A percentile compares a stretch with the other conserved stretches of the same genome.
Conservation (phyloP, 441 rosid species). For the Metrosideros polymorpha region DNA sequence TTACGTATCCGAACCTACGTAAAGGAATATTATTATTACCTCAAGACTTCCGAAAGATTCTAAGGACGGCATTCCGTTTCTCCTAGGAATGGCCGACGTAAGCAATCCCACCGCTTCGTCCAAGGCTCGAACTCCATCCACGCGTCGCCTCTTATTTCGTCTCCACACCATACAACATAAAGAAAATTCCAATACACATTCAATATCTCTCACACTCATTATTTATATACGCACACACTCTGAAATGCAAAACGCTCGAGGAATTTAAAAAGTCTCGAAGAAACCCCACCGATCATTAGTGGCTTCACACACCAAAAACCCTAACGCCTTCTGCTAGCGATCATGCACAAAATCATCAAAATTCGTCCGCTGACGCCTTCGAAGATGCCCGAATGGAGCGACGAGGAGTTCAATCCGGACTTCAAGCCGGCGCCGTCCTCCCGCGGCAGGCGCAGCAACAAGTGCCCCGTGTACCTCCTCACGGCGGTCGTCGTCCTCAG, state of each 20-base stretch:
- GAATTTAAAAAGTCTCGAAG: not conserved
- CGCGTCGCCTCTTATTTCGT: not conserved
- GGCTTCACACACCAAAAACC: not conserved
- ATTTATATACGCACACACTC: rapidly evolving
- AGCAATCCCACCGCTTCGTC: not conserved
- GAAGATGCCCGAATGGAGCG: not conserved
- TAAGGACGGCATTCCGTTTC: not conserved
- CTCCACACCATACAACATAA: not conserved
- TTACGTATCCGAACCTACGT: not conserved
- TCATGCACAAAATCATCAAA: not conserved
- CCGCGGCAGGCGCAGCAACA: not conserved
- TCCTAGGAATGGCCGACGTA: not conserved
- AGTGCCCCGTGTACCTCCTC: not conserved
- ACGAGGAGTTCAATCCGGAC: not conserved
- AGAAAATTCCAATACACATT: not conserved
- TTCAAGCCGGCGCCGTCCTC: not conserved
- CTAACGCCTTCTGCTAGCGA: not conserved
- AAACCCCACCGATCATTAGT: not conserved
- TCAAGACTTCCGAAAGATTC: not conserved
- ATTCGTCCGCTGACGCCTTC: not conserved
- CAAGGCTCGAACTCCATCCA: not conserved
- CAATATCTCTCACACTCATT: not conserved
- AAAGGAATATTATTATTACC: too few species aligned
- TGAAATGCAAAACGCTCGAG: not conserved
- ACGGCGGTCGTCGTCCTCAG: not conserved